Evolutionary conservation across 352 stramenopile species (phyloP), one percentile per base, ranked within the genome.

Genomic region (Pythium vanterpoolii): DNA sequence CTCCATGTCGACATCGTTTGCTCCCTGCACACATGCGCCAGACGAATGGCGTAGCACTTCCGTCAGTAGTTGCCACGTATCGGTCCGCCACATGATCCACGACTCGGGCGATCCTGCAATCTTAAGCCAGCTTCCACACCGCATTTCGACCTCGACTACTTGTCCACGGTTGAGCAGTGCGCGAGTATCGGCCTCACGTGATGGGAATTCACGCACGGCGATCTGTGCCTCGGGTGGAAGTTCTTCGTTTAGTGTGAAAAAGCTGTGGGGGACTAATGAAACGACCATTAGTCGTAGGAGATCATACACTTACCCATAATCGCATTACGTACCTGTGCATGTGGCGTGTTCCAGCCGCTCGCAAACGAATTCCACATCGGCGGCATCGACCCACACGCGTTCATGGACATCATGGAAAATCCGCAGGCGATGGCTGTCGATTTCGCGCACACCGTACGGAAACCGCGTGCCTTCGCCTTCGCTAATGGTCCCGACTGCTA

Each of bases 1-100:
- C 1, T 38, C 23, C 26, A 47, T 53, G 16, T 62, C 55, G 9
- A 59, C 39, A 39, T 50, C 44, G 33, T 47, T 36, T 33, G 21
- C 16, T 44, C 13, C 26, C 40, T 34, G 11, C 23, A 13, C 33
- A 56, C 57, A 64, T 13, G 26, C 14, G 19, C 21, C 39, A 13
- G 72, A 73, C 0, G 46, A 61, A 13, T 83, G 66, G 11, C 63
- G 56, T 4, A 56, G 24, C 0, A 73, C 57, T 38, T 87, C 76
- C 27, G 69, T 70, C n/a, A 89, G 70, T 26, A 89, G 38, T 16
- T 77, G 55, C 51, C 77, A 57, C 14, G 65, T 64, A 42, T 77
- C 77, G 16, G 73, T 88, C 28, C 68, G 67, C 67, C 74, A 83
- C 82, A 91, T 91, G 51, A 89, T 88, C 82, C 82, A 89, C 44